phyloP scores from a whole-genome alignment of 2,329 filamentous ascomycete species.

The Colletotrichum gloeosporioides region DNA sequence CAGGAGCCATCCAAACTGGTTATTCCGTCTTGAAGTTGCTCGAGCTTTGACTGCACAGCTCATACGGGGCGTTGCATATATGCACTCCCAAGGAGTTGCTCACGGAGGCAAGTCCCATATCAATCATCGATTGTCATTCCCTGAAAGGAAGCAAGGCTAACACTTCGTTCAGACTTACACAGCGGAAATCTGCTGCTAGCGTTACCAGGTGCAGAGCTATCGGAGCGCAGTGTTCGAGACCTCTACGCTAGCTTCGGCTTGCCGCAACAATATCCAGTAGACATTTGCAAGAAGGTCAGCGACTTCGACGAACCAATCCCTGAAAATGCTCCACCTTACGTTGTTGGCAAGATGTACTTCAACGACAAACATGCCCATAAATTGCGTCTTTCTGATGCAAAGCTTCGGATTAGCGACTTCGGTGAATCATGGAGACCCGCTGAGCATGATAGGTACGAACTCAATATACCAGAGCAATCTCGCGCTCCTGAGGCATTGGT shows the following conservation, averaged over 20 bases:
- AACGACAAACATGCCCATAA: background rate
- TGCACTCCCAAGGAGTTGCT: background rate
- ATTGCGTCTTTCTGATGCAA: background rate
- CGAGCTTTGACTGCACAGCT: background rate
- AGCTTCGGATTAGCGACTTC: background rate
- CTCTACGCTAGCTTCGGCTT: background rate
- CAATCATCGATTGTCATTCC: too few species aligned
- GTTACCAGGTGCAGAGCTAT: accelerated
- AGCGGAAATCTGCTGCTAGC: background rate
- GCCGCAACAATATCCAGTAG: background rate
- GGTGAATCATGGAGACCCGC: background rate
- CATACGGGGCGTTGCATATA: background rate
- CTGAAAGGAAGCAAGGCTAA: background rate
- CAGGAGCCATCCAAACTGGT: background rate
- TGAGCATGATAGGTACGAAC: background rate
- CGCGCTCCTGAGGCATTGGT: background rate
- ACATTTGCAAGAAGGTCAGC: background rate
- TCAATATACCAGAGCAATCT: background rate
- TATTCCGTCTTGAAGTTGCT: background rate
- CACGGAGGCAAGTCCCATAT: background rate
- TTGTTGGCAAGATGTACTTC: background rate
- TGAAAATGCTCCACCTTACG: background rate
- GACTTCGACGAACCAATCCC: background rate
- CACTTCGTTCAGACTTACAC: background rate
- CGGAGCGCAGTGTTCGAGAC: background rate